phyloP scores from a whole-genome alignment of 2,329 filamentous ascomycete species.

The Arachnopeziza araneosa region DNA sequence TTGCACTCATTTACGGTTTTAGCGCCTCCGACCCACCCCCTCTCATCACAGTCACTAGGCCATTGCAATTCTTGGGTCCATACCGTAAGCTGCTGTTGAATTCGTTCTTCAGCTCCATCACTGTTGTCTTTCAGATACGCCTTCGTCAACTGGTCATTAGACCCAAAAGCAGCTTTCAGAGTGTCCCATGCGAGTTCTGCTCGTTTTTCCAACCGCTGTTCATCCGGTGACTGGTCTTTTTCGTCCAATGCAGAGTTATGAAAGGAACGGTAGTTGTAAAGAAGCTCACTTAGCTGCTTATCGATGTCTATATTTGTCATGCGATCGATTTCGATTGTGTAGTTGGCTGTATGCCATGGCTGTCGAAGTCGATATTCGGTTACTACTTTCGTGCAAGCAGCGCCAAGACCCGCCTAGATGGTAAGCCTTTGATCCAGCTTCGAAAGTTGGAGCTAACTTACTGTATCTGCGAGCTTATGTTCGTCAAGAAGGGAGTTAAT shows the following conservation, averaged over 20 bases:
- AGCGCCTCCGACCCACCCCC: neutral
- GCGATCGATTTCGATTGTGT: slow-evolving; percentile 12
- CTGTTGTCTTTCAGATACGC: neutral
- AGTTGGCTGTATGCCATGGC: slow-evolving; percentile 3
- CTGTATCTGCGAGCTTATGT: slow-evolving; percentile 11
- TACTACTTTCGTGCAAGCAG: slow-evolving; percentile 12
- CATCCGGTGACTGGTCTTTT: neutral
- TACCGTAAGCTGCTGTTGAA: slow-evolving; percentile 2
- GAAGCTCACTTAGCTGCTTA: slow-evolving; percentile 6
- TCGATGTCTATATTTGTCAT: slow-evolving; percentile 10
- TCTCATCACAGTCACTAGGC: neutral
- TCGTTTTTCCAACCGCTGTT: neutral
- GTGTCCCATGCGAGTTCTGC: slow-evolving; percentile 7
- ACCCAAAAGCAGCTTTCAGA: slow-evolving; percentile 8
- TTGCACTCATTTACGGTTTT: slow-evolving; percentile 3
- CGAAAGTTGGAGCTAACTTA: neutral
- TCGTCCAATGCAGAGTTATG: slow-evolving; percentile 1
- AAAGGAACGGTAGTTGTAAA: slow-evolving; percentile 8
- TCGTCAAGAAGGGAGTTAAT: slow-evolving; percentile 34
- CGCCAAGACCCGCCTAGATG: slow-evolving; percentile 6
- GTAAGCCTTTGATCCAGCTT: neutral
- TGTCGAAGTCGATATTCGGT: slow-evolving; percentile 10
- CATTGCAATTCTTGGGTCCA: slow-evolving; percentile 3
- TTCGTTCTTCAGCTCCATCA: slow-evolving; percentile 1
- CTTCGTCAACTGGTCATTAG: slow-evolving; percentile 1